These are phyloP conservation scores for Canariomyces notabilis DNA, from an alignment of 2,329 filamentous ascomycete genomes.

Conservation along the genomic window DNA sequence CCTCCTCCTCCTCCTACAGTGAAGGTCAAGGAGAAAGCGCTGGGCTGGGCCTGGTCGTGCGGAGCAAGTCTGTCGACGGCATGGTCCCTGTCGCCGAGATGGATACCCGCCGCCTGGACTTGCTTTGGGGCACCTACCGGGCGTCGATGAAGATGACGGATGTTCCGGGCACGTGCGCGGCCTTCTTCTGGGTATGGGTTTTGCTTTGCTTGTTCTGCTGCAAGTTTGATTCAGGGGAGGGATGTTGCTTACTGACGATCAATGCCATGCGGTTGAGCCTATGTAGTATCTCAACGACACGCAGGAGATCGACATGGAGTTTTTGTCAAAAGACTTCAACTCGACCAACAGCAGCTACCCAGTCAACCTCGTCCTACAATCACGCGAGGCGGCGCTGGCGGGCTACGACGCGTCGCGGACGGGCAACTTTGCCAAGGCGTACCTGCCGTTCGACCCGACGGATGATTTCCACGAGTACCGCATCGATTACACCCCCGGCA, in stretches of 20 bases:
- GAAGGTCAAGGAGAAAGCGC: constrained; percentile 39
- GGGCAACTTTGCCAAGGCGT: constrained; percentile 50
- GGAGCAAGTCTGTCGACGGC: constrained; percentile 39
- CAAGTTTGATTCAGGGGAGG: too few species aligned
- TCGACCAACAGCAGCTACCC: constrained; percentile 45
- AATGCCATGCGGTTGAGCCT: not conserved
- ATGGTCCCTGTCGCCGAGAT: constrained; percentile 61
- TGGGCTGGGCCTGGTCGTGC: constrained; percentile 55
- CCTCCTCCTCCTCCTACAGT: constrained; percentile 13
- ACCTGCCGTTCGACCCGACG: constrained; percentile 63
- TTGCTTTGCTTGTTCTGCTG: too few species aligned
- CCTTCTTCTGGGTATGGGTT: constrained; percentile 70
- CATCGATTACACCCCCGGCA: constrained; percentile 63
- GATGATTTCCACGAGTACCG: constrained; percentile 69
- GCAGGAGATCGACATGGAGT: constrained; percentile 77
- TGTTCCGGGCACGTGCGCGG: constrained; percentile 63
- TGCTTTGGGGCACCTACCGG: constrained; percentile 66
- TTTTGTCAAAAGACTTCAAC: constrained; percentile 63
- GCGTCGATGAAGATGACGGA: constrained; percentile 60
- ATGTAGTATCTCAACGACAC: constrained; percentile 69
- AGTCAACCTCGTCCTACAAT: constrained; percentile 73
- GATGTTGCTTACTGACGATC: not conserved
- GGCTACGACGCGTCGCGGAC: constrained; percentile 61
- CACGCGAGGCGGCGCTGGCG: constrained; percentile 49
- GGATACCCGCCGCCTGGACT: constrained; percentile 54